Evolutionary conservation across 2,329 filamentous ascomycete species (phyloP).

Genomic region (Chrysoporthe austroafricana): DNA sequence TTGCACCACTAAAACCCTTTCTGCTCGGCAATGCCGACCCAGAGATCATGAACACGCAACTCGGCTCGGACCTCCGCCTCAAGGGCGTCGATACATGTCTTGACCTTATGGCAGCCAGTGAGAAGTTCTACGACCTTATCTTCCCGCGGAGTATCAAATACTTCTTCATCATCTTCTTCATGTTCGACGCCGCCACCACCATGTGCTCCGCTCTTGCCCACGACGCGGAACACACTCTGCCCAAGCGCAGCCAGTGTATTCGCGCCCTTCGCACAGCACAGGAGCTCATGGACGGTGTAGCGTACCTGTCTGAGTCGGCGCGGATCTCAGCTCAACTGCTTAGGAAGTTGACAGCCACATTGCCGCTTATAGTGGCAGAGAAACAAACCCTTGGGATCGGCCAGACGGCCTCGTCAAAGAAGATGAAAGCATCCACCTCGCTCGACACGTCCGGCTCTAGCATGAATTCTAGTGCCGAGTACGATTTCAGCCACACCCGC

Average conservation of each 20-base stretch:
- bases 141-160: constrained; percentile 35
- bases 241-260: constrained; percentile 32
- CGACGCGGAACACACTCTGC: constrained; percentile 34
- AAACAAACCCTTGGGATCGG: constrained; percentile 16
- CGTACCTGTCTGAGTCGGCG: constrained; percentile 25
- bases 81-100: constrained; percentile 34
- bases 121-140: constrained; percentile 33
- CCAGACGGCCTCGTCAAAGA: constrained; percentile 12
- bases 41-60: constrained; percentile 28
- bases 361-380: constrained; percentile 20
- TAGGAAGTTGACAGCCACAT: constrained; percentile 17
- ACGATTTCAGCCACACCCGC: background rate
- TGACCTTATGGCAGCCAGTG: constrained; percentile 29
- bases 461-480: background rate
- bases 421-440: constrained; percentile 3
- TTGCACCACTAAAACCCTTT: constrained; percentile 34
- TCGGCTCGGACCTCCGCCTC: constrained; percentile 31
- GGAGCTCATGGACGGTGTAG: constrained; percentile 24
- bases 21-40: constrained; percentile 32
- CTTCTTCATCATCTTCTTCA: constrained; percentile 38
- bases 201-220: constrained; percentile 37
- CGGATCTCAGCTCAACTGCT: constrained; percentile 23
- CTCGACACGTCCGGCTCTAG: background rate
- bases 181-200: constrained; percentile 37
- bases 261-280: constrained; percentile 18